These are phyloP conservation scores for Leccinum broughii DNA, from an alignment of 768 basidiomycete genomes.

Conservation along the genomic window DNA sequence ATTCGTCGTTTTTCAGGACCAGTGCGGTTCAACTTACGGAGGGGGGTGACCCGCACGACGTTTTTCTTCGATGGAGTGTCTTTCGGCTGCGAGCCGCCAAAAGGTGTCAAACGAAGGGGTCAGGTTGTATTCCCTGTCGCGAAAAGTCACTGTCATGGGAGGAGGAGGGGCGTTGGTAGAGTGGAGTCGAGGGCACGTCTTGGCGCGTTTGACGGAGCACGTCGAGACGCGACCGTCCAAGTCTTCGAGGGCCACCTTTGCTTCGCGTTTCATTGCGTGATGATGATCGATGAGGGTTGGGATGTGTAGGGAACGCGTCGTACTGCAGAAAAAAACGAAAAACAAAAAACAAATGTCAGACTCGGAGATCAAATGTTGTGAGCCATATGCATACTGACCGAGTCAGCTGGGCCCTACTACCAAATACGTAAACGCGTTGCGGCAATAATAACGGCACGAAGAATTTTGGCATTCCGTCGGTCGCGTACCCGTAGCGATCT, in stretches of 20 bases:
- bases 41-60: constrained; percentile 48
- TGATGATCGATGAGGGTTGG: neutral
- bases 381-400: neutral
- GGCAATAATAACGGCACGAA: neutral
- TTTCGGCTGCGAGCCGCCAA: constrained; percentile 57
- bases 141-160: constrained; percentile 35
- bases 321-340: constrained; percentile 2
- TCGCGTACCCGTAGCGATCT: neutral
- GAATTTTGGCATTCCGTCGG: neutral
- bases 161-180: constrained; percentile 15
- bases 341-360: neutral
- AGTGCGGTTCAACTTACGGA: constrained; percentile 47
- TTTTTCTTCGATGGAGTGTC: constrained; percentile 56
- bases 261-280: constrained; percentile 25
- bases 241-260: constrained; percentile 6
- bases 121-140: constrained; percentile 40
- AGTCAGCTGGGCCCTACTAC: too few relatives aligned
- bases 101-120: constrained; percentile 62
- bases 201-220: constrained; percentile 26
- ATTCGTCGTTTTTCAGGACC: neutral
- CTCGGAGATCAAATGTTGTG: neutral
- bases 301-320: neutral
- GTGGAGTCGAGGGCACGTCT: constrained; percentile 21
- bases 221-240: constrained; percentile 10
- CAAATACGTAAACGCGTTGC: neutral